Conservation (phyloP, 768 basidiomycete genomes). For the Ramaria rubella region DNA sequence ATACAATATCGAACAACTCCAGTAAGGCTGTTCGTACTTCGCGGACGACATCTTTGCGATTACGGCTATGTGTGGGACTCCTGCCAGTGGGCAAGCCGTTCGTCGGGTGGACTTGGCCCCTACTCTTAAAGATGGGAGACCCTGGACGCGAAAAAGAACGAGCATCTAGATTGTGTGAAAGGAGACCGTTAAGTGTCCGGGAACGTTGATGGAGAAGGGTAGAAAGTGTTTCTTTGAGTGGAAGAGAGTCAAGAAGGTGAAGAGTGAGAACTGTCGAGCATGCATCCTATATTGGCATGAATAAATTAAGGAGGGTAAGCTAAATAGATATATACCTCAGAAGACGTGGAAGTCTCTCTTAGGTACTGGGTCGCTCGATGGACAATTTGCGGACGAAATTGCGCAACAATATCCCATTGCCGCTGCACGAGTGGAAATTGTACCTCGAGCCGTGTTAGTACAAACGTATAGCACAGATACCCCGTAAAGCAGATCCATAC, state of each 20-base stretch:
- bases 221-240: conserved; percentile 63
- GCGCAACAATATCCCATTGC: conserved; percentile 88
- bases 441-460: conserved; percentile 38
- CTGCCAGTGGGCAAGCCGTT: too few species aligned
- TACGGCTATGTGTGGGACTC: conserved; percentile 9
- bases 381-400: conserved; percentile 83
- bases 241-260: conserved; percentile 83
- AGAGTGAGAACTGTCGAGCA: conserved; percentile 78
- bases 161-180: conserved; percentile 19
- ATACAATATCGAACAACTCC: conserved; percentile 47
- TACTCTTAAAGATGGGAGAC: background rate
- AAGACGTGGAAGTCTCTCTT: conserved; percentile 48
- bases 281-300: conserved; percentile 41
- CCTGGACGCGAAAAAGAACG: background rate
- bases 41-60: conserved; percentile 33
- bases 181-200: conserved; percentile 44
- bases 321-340: conserved; percentile 38
- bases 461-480: background rate
- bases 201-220: conserved; percentile 68
- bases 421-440: conserved; percentile 86
- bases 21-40: conserved; percentile 51
- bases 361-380: conserved; percentile 83
- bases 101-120: conserved; percentile 22
- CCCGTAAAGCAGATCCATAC: too few species aligned
- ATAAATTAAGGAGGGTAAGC: background rate